Conservation (phyloP, 2,329 filamentous ascomycete species). For the Sclerotiophoma versabilis region DNA sequence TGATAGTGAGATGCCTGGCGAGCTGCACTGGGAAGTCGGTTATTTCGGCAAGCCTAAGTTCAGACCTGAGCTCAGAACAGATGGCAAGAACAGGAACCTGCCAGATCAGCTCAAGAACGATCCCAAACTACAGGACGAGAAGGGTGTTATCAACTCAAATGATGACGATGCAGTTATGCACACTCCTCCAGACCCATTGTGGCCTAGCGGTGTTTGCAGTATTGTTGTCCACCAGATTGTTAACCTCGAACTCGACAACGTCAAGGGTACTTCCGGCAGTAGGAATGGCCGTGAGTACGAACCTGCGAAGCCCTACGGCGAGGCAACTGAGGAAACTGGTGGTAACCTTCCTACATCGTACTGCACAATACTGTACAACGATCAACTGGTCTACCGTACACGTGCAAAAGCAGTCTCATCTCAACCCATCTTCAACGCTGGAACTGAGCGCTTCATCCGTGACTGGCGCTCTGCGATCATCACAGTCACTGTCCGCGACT, state of each 20-base stretch:
- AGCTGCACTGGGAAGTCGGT: conserved; percentile 95
- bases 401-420: conserved; percentile 91
- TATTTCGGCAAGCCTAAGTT: conserved; percentile 93
- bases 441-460: conserved; percentile 89
- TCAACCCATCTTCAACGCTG: conserved; percentile 96
- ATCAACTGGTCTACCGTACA: conserved; percentile 91
- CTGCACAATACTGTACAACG: conserved; percentile 89
- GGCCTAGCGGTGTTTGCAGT: conserved; percentile 89
- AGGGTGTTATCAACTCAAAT: conserved; percentile 74
- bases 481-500: conserved; percentile 87
- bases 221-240: conserved; percentile 94
- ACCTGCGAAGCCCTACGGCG: conserved; percentile 83
- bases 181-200: conserved; percentile 94
- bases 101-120: conserved; percentile 76
- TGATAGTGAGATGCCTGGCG: conserved; percentile 87
- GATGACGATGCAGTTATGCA: conserved; percentile 85
- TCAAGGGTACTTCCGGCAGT: conserved; percentile 83
- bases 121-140: conserved; percentile 84
- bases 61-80: conserved; percentile 80
- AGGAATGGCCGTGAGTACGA: conserved; percentile 87
- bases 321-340: conserved; percentile 83
- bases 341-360: conserved; percentile 86
- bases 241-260: conserved; percentile 88
- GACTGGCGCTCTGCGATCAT: conserved; percentile 91
- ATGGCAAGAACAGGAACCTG: conserved; percentile 81